Base-by-base conservation (phyloP, 2,329 filamentous ascomycete species). In the Neurospora sp. region DNA sequence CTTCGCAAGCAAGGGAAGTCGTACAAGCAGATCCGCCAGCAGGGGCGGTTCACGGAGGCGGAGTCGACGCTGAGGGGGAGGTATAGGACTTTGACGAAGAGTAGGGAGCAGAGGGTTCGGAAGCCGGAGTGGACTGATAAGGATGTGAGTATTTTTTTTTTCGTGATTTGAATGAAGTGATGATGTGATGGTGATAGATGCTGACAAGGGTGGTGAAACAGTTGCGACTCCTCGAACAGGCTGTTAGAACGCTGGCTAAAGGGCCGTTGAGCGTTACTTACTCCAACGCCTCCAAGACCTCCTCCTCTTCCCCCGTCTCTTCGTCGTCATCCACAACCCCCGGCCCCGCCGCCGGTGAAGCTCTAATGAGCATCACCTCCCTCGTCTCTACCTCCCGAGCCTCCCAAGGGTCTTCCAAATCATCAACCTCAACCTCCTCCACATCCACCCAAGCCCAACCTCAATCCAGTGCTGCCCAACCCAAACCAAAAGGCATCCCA, bases 41-140 rank as follows among this genome's bases (percentile, higher is more conserved):
- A 80, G 19, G 86, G 88, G 15, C 79, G 82, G 1, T 89, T 89
- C 72, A 79, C 77, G 0, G 89, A 91, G 74, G 88, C 89, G 1
- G 90, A 92, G 79, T 91, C 90, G 11, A 93, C 91, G 0, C 82
- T 94, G 43, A 85, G 91, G 15, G 91, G 91, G 0, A 85, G 90
- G 0, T 88, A 86, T 74, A 83, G 91, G 4, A 87, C 85, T 2
- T 78, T 92, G 74, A 91, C 87, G 8, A 92, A 92, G 80, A 79
- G 80, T 12, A 87, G 87, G 74, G 82, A 85, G 40, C 83, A 87
- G 70, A 82, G 91, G 6, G 86, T 91, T 2, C 83, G 91, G 8
- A 88, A 87, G 77, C 91, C 91, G 0, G 79, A 84, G 70, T 93
- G 91, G 90, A 82, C 78, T 0, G 80, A 82, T 0, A 79, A 81